Evolutionary conservation across 352 stramenopile species (phyloP).

Genomic region (Pythium dissotocum): DNA sequence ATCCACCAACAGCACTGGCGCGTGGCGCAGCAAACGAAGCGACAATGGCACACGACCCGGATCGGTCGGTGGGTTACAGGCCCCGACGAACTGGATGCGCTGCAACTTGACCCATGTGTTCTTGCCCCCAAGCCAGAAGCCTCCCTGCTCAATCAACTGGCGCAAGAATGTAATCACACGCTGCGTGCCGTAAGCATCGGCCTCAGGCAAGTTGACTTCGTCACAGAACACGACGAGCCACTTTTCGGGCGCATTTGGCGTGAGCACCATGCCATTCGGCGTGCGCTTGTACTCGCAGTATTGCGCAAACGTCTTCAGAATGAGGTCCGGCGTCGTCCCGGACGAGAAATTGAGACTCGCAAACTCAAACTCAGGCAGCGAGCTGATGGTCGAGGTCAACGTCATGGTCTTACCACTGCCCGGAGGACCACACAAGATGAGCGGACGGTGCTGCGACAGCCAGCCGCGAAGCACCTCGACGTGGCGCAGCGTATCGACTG

Average conservation of each 20-base stretch:
- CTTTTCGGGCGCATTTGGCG: conserved; percentile 92
- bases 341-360: conserved; percentile 99
- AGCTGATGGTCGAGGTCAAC: conserved; percentile 96
- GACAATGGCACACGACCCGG: conserved; percentile 97
- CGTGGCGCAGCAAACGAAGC: conserved; percentile 97
- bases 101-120: conserved; percentile 92
- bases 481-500: conserved; percentile 98
- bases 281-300: conserved; percentile 99
- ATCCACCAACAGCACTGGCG: conserved; percentile 98
- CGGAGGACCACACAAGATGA: conserved; percentile 98
- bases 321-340: conserved; percentile 97
- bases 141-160: conserved; percentile 97
- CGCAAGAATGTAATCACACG: conserved; percentile 99
- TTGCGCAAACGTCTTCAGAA: conserved; percentile 98
- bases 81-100: conserved; percentile 96
- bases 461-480: conserved; percentile 97
- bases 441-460: conserved; percentile 95
- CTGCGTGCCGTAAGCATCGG: conserved; percentile 99
- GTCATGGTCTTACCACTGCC: conserved; percentile 99
- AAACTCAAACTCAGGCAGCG: conserved; percentile 97
- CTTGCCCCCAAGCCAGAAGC: conserved; percentile 87
- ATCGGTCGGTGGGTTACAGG: conserved; percentile 99
- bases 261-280: conserved; percentile 95
- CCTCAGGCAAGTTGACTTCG: conserved; percentile 99
- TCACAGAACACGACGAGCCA: conserved; percentile 99